These are phyloP conservation scores for Cairneyella variabilis DNA, from an alignment of 495 filamentous ascomycete species.

Conservation along the genomic window DNA sequence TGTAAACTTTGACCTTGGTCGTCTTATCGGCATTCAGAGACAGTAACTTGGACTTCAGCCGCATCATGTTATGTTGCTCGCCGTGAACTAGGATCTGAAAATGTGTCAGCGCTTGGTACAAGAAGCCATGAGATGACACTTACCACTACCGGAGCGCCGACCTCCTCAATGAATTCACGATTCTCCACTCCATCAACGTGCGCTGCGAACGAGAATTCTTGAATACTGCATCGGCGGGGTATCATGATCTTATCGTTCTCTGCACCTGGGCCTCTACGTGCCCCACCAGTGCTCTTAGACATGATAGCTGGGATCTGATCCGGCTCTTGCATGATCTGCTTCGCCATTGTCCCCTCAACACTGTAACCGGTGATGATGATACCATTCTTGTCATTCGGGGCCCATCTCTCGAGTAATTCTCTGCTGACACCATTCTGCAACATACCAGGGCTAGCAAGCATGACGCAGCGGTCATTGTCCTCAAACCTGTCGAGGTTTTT, in stretches of 20 bases:
- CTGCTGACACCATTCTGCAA: constrained; percentile 90
- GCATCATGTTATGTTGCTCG: constrained; percentile 97
- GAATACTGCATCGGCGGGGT: constrained; percentile 82
- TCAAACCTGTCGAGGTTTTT: constrained; percentile 94
- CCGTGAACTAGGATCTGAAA: constrained; percentile 88
- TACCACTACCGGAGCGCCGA: constrained; percentile 86
- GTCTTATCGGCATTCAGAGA: constrained; percentile 79
- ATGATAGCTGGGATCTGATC: constrained; percentile 91
- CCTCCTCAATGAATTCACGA: constrained; percentile 88
- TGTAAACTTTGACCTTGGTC: constrained; percentile 82
- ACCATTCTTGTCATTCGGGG: constrained; percentile 90
- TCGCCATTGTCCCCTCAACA: constrained; percentile 98
- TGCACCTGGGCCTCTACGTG: constrained; percentile 52
- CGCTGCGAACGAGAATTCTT: constrained; percentile 91
- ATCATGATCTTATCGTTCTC: constrained; percentile 81
- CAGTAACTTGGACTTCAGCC: constrained; percentile 90
- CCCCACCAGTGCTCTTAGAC: constrained; percentile 57
- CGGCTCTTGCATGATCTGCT: constrained; percentile 87
- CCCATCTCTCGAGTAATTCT: constrained; percentile 91
- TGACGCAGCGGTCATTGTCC: constrained; percentile 91
- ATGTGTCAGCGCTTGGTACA: not conserved
- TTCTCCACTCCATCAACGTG: constrained; percentile 98
- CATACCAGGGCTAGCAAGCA: constrained; percentile 97
- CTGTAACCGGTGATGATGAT: constrained; percentile 97
- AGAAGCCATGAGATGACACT: constrained; percentile 31